Evolutionary conservation across 2,329 filamentous ascomycete species (phyloP), one percentile per base, ranked within the genome.

Genomic region (Scopulariopsis brevicaulis): DNA sequence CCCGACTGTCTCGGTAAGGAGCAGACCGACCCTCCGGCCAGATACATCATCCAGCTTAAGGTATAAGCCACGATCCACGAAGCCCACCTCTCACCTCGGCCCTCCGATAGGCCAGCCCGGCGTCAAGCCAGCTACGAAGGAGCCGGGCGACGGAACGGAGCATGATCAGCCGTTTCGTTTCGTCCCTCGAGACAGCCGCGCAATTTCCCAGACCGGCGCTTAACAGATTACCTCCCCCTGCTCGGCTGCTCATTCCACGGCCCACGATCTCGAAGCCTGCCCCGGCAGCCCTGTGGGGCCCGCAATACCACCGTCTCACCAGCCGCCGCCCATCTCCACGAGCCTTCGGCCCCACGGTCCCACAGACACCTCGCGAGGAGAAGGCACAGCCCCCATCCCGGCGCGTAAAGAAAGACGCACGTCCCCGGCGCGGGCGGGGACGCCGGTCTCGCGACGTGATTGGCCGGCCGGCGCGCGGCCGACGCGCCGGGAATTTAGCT

Each of bases 261-360:
- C 22, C 43, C 4, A 4, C 28, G 4, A 32, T 32, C 28, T 32
- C 28, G 28, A 32, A 48, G 43, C 8, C 43, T 37, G 25, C 8
- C 18, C 24, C 22, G 18, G 37, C 34, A 37, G 53, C 53, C 34
- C 34, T 18, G 25, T 40, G 40, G 40, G 15, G 40, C 40, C 40
- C 18, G 24, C 12, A 46, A 56, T 22, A 28, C 8, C 24, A 37
- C 40, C 28, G 32, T 56, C 28, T 40, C 34, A 12, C 34, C 15
- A 57, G 58, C 56, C 58, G 58, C 56, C 58, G 56, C 40, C 56
- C 50, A 32, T 60, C 18, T 59, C 58, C 59, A 50, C 59, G 48
- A 55, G 62, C 20, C 20, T 40, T 40, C 37, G 37, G 18, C 14
- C 37, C 37, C 14, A 18, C 37, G 14, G 14, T 7, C 15, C 40